Evolutionary conservation across 768 basidiomycete genomes (phyloP).

Genomic region (Phlegmacium glaucopus): DNA sequence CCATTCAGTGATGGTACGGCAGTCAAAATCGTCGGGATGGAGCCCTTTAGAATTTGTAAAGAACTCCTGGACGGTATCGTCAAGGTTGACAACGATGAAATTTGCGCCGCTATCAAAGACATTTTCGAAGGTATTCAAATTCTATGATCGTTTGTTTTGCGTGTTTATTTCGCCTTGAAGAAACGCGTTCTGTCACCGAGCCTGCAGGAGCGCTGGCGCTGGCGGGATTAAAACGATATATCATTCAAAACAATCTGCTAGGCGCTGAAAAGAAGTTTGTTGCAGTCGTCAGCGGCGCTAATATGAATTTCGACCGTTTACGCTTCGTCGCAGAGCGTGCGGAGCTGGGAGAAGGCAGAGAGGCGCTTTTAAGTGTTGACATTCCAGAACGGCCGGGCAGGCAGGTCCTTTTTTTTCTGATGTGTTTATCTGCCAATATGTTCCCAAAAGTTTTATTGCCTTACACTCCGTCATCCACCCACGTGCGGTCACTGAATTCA

Average conservation of each 20-base stretch:
- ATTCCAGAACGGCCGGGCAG: slow-evolving; percentile 92
- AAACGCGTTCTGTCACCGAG: slow-evolving; percentile 94
- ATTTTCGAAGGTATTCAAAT: slow-evolving; percentile 84
- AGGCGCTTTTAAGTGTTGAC: slow-evolving; percentile 91
- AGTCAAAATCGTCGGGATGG: slow-evolving; percentile 92
- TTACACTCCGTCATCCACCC: slow-evolving; percentile 88
- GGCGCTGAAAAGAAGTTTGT: slow-evolving; percentile 88
- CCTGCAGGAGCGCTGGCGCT: slow-evolving; percentile 93
- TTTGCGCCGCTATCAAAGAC: slow-evolving; percentile 98
- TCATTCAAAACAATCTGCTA: slow-evolving; percentile 74
- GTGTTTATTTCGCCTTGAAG: slow-evolving; percentile 35
- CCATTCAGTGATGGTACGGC: slow-evolving; percentile 98
- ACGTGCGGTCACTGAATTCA: slow-evolving; percentile 91
- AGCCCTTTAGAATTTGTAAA: slow-evolving; percentile 91
- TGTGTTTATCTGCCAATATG: slow-evolving; percentile 2
- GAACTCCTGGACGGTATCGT: slow-evolving; percentile 79
- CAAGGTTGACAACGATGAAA: slow-evolving; percentile 89
- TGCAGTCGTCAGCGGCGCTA: slow-evolving; percentile 91
- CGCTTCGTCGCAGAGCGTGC: slow-evolving; percentile 99
- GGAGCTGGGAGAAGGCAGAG: slow-evolving; percentile 92
- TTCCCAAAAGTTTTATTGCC: slow-evolving; percentile 66
- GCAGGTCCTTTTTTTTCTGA: slow-evolving; percentile 36
- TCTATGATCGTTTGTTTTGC: background rate
- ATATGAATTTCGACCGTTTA: slow-evolving; percentile 98
- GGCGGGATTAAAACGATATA: slow-evolving; percentile 88